phyloP scores from a whole-genome alignment of 2,329 filamentous ascomycete genomes.

The Neopestalotiopsis sp. region DNA sequence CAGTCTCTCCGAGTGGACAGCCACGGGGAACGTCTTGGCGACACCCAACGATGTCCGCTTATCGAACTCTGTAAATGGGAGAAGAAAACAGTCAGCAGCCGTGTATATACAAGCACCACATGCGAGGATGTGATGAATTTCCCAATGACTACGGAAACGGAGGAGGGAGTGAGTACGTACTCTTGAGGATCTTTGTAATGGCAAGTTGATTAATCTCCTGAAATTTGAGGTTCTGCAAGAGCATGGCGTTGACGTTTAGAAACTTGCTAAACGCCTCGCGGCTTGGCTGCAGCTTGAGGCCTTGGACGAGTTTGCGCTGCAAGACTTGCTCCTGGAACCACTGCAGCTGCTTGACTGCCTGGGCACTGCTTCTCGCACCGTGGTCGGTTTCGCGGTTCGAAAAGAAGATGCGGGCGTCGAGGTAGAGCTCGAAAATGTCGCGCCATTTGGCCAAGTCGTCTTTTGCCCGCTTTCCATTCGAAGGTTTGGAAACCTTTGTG shows the following conservation, averaged over 20 bases:
- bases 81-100: slow-evolving; percentile 3
- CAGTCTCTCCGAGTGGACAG: slow-evolving; percentile 64
- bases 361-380: slow-evolving; percentile 68
- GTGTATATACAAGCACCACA: no score
- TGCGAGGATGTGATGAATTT: no score
- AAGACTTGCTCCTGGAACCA: slow-evolving; percentile 75
- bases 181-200: slow-evolving; percentile 85
- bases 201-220: slow-evolving; percentile 83
- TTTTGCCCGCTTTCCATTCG: slow-evolving; percentile 61
- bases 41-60: slow-evolving; percentile 80
- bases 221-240: slow-evolving; percentile 83
- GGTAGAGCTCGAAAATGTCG: slow-evolving; percentile 80
- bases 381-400: slow-evolving; percentile 75
- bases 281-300: slow-evolving; percentile 72
- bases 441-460: slow-evolving; percentile 78
- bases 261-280: slow-evolving; percentile 70
- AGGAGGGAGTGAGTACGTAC: slow-evolving; percentile 47
- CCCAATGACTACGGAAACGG: slow-evolving; percentile 1
- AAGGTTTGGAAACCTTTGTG: slow-evolving; percentile 67
- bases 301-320: slow-evolving; percentile 60
- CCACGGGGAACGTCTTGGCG: slow-evolving; percentile 64
- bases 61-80: slow-evolving; percentile 73
- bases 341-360: slow-evolving; percentile 71
- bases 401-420: slow-evolving; percentile 83
- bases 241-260: slow-evolving; percentile 71